phyloP scores from a whole-genome alignment of 2,329 filamentous ascomycete genomes.

The Penicillium hesseltinei region DNA sequence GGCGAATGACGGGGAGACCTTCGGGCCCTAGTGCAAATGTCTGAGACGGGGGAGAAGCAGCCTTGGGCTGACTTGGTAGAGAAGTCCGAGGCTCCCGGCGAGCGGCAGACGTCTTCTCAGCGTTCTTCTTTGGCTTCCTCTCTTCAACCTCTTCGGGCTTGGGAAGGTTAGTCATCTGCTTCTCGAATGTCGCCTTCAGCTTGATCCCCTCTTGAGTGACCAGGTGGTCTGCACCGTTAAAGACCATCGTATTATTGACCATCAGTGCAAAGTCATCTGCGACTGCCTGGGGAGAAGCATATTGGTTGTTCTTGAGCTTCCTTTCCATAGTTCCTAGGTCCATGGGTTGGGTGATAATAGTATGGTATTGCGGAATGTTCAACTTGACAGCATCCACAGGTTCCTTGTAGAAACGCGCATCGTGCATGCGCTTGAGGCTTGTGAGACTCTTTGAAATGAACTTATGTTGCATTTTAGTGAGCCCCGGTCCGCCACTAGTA shows the following conservation, averaged over 20 bases:
- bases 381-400: slow-evolving; percentile 77
- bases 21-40: slow-evolving; percentile 76
- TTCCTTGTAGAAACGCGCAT: slow-evolving; percentile 70
- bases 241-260: slow-evolving; percentile 72
- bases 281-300: slow-evolving; percentile 69
- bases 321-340: slow-evolving; percentile 80
- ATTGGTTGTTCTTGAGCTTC: slow-evolving; percentile 70
- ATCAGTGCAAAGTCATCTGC: slow-evolving; percentile 73
- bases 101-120: slow-evolving; percentile 44
- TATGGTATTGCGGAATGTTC: slow-evolving; percentile 70
- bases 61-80: slow-evolving; percentile 40
- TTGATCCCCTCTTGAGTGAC: slow-evolving; percentile 68
- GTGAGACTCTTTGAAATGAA: slow-evolving; percentile 41
- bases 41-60: slow-evolving; percentile 42
- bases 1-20: slow-evolving; percentile 77
- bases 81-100: slow-evolving; percentile 50
- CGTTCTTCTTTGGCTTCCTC: slow-evolving; percentile 55
- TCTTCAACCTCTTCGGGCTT: slow-evolving; percentile 59
- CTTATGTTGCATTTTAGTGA: slow-evolving; percentile 46
- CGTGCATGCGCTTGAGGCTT: slow-evolving; percentile 77
- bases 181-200: slow-evolving; percentile 59
- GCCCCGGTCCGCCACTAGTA: slow-evolving; percentile 22
- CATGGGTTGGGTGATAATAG: slow-evolving; percentile 73
- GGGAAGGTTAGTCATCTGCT: slow-evolving; percentile 60
- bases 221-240: slow-evolving; percentile 77